Conservation (phyloP, 106 monocot genomes). For the Dendrobium chrysotoxum region DNA sequence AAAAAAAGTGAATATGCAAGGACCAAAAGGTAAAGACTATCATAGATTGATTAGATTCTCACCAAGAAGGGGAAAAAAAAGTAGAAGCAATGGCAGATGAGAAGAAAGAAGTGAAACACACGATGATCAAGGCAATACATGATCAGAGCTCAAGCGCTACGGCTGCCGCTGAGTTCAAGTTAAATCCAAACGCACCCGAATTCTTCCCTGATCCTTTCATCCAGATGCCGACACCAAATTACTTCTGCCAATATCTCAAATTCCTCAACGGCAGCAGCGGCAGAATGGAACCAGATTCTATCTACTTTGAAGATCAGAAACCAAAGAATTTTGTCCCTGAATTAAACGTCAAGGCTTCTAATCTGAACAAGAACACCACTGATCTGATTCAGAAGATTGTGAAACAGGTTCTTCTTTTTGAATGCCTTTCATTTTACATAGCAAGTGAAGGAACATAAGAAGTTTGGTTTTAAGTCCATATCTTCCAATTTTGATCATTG, state of each 20-base stretch:
- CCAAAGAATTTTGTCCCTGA: not conserved
- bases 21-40: no score
- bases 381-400: constrained; percentile 59
- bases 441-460: no score
- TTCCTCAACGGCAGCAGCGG: constrained; percentile 17
- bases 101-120: no score
- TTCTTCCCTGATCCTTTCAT: constrained; percentile 8
- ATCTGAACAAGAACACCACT: not conserved
- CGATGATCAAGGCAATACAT: no score
- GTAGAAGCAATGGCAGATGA: no score
- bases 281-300: constrained; percentile 28
- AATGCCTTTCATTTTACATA: no score
- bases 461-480: no score
- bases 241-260: constrained; percentile 39
- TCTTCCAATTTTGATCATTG: no score
- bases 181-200: constrained; percentile 15
- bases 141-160: no score
- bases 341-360: constrained; percentile 8
- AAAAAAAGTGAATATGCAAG: no score
- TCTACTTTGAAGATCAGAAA: constrained; percentile 41
- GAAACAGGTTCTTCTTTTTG: constrained; percentile 39
- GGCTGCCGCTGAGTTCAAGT: constrained; percentile 11
- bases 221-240: constrained; percentile 19
- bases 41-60: no score
- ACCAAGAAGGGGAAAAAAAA: no score